phyloP scores from a whole-genome alignment of 306 rosid species.

The Clitoria ternatea region DNA sequence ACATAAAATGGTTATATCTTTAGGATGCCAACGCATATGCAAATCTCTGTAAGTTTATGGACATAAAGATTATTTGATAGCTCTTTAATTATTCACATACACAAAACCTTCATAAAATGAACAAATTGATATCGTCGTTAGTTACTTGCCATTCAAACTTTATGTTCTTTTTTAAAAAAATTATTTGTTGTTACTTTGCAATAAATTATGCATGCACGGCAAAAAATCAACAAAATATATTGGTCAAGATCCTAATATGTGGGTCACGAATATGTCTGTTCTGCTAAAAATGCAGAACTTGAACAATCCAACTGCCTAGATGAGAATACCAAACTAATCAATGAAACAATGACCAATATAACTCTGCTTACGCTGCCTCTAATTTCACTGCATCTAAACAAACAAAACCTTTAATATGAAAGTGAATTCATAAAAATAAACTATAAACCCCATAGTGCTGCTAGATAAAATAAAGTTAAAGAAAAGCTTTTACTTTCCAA shows the following conservation, averaged over 20 bases:
- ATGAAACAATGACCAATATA: background rate
- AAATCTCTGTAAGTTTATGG: no score
- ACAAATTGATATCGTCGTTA: background rate
- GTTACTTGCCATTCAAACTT: background rate
- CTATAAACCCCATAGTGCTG: background rate
- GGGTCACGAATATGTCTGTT: background rate
- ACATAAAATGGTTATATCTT: background rate
- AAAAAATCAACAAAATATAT: background rate
- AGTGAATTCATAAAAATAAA: background rate
- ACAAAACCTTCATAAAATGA: no score
- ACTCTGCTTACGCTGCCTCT: no score
- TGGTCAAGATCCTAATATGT: constrained; percentile 34
- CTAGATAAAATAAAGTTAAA: background rate
- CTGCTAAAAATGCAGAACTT: background rate
- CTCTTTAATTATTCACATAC: no score
- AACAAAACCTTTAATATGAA: background rate
- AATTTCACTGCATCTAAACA: background rate
- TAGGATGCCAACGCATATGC: no score
- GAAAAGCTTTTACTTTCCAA: background rate
- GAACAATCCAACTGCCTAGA: background rate
- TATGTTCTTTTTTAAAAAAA: background rate
- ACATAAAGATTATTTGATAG: no score
- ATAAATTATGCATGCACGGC: background rate
- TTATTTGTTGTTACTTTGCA: background rate
- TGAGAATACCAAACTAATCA: background rate